Base-by-base conservation (phyloP, 202 grass and related monocot genomes). In the Brachypodium distachyon region DNA sequence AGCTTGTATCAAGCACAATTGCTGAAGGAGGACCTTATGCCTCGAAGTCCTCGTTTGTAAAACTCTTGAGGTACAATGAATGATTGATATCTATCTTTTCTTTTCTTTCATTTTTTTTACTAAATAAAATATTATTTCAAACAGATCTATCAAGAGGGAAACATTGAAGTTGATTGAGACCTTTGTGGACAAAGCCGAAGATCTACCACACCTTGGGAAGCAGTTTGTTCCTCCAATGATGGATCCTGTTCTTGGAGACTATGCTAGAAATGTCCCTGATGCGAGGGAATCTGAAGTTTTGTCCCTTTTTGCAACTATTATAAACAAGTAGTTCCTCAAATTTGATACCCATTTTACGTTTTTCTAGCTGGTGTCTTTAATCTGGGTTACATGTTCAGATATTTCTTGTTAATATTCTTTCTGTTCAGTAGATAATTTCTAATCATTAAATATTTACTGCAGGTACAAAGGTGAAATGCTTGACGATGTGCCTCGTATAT, bases 211-310 rank as follows among this genome's bases (percentile, higher is more conserved):
- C 64, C 84, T 99, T 22, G 96, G 92, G 29, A 99, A 93, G 66
- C 96, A 99, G 72, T 99, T 99, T 87, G 96, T 99, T 74, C 96
- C 96, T 61, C 96, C 96, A 48, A 99, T 99, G 96, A 96, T 99
- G 96, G 96, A 99, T 75, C 92, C 96, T 76, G 81, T 99, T 27
- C 92, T 99, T 42, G 89, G 81, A 60, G 96, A 99, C 69, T 99
- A 99, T 75, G 86, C 92, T 55, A 99, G 96, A 89, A 99, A 99
- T 86, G 90, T 99, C 77, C 96, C 96, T 56, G 92, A 99, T 72
- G 96, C 96, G 10, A 96, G 96, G 83, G 96, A 99, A 85, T 99
- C 96, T 64, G 96, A 99, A 99, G 96, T 99, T 28, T 76, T 99
- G 39, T 99, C 96, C 18, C 65, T 99, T 18, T 99, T 89, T 56